These are phyloP conservation scores for Exserohilum rostratum DNA, from an alignment of 2,329 filamentous ascomycete genomes.

Conservation along the genomic window DNA sequence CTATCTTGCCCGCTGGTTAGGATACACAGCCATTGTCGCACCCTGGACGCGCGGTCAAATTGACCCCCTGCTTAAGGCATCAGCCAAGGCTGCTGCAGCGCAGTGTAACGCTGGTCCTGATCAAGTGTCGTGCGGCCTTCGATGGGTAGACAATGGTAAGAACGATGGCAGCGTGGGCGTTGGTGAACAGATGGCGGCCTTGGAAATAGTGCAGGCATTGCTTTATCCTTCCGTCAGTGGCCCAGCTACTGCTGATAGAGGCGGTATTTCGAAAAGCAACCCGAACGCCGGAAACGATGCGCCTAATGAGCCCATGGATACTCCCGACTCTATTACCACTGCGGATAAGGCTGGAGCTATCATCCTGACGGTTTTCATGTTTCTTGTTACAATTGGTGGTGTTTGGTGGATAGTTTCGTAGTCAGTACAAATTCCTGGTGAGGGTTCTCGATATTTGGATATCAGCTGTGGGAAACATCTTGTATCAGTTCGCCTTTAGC, in stretches of 20 bases:
- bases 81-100: conserved; percentile 62
- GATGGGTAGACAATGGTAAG: conserved; percentile 50
- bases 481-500: too few species aligned
- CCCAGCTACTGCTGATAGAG: conserved; percentile 56
- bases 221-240: conserved; percentile 40
- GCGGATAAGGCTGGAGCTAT: too few species aligned
- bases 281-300: conserved; percentile 52
- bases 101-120: conserved; percentile 60
- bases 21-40: conserved; percentile 48
- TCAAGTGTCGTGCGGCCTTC: conserved; percentile 54
- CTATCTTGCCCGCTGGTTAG: conserved; percentile 53
- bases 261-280: conserved; percentile 59
- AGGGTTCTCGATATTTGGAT: too few species aligned
- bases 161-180: conserved; percentile 60
- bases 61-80: conserved; percentile 59
- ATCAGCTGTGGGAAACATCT: too few species aligned
- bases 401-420: too few species aligned
- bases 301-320: too few species aligned
- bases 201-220: conserved; percentile 60
- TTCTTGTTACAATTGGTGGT: too few species aligned
- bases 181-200: conserved; percentile 65
- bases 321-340: too few species aligned
- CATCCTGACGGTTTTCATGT: too few species aligned
- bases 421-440: too few species aligned
- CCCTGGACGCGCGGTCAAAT: conserved; percentile 50